phyloP scores from a whole-genome alignment of 345 rosid species.

The Turnera subulata region DNA sequence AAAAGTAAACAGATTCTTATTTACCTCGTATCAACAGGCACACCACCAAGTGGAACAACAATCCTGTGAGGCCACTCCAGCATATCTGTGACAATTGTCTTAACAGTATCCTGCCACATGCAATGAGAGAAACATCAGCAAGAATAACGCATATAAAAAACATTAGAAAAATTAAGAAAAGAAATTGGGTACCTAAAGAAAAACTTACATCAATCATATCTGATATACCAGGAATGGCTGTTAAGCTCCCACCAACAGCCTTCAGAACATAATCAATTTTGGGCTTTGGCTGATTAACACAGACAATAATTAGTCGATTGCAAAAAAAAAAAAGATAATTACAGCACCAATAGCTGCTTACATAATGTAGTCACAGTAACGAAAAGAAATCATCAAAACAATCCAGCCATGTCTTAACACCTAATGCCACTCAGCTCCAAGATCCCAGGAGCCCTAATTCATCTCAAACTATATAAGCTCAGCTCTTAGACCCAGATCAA shows the following conservation, averaged over 20 bases:
- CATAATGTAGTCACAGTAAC: no score
- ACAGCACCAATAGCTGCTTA: no score
- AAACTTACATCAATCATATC: constrained; percentile 95
- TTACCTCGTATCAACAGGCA: constrained; percentile 81
- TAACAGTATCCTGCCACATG: constrained; percentile 71
- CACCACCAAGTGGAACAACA: constrained; percentile 96
- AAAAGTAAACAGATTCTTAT: constrained; percentile 8
- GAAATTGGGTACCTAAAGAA: neutral
- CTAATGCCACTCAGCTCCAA: neutral
- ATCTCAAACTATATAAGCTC: neutral
- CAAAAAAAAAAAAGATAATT: no score
- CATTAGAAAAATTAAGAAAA: neutral
- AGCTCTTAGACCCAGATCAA: neutral
- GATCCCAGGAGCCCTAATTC: neutral
- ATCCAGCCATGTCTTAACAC: no score
- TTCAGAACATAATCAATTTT: constrained; percentile 90
- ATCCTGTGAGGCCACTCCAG: constrained; percentile 99
- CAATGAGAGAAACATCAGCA: constrained; percentile 4
- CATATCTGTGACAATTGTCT: constrained; percentile 80
- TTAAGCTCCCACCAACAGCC: constrained; percentile 98
- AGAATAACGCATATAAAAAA: neutral
- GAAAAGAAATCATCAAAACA: no score
- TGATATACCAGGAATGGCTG: constrained; percentile 91
- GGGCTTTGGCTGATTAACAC: constrained; percentile 75
- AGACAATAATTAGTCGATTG: constrained; percentile 11